Evolutionary conservation across 192 early-diverging fungal genomes (phyloP), one percentile per base, ranked within the genome.

Genomic region (Rhizophlyctis rosea): DNA sequence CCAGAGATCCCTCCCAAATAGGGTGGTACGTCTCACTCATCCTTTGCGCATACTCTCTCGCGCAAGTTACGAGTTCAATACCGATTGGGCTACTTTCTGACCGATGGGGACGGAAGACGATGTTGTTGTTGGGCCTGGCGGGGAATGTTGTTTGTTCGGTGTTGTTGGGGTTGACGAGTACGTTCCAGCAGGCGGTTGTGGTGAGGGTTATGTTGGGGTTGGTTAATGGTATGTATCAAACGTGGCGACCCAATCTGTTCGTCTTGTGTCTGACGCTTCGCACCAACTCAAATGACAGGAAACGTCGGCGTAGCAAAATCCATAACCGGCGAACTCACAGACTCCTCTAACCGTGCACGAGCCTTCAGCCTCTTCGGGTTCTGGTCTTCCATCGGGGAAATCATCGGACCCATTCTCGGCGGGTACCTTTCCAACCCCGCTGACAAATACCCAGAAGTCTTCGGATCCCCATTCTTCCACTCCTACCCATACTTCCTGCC

Each of bases 401-500:
- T 67, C 48, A 60, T 76, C 47, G 90, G 92, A 1, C 88, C 91
- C 0, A 68, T 86, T 0, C 65, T 91, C n/a, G 93, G 93, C 44
- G 93, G 95, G 11, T 81, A 87, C 24, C 84, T 97, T 1, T 70
- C 87, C 0, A 74, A 91, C 24, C 95, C 94, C 14, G 87, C 76
- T 0, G 69, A 83, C 30, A 78, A 75, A 31, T 90, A 84, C 50
- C 90, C 91, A 2, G 11, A 13, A 16, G 21, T 64, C 21, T 76
- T 80, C 68, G 61, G 84, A 0, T 88, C 88, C 68, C 86, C 84
- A 0, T 81, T 94, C 51, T 82, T 94, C 28, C 70, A 65, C 29
- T 29, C 62, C 1, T 89, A 85, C 56, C 93, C 93, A 0, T 97
- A 94, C 58, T 79, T 91, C 51, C 81, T 97, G 3, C 94, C 94